These are phyloP conservation scores for Choricystis sp. DNA, from an alignment of 139 green algal species.

Conservation along the genomic window DNA sequence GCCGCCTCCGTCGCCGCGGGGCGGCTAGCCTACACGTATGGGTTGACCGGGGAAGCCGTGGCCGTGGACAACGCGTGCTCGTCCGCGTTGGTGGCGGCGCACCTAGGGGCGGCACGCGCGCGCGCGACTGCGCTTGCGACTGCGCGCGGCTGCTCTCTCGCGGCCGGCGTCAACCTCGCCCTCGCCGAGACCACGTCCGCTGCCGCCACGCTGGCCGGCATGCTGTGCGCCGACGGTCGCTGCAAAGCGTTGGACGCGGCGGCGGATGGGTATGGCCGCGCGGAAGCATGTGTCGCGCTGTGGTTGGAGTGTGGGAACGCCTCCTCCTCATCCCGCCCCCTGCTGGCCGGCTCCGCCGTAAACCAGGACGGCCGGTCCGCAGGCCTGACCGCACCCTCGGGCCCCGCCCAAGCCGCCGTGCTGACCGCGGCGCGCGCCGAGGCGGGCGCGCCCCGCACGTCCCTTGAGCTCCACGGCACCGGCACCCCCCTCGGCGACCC, in stretches of 20 bases:
- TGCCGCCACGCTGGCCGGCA: slow-evolving; percentile 25
- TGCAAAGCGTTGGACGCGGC: slow-evolving; percentile 28
- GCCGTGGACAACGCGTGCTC: slow-evolving; percentile 75
- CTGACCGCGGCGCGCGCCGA: slow-evolving; percentile 8
- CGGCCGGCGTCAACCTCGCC: slow-evolving; percentile 25
- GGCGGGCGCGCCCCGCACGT: slow-evolving; percentile 4
- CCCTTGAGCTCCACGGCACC: slow-evolving; percentile 42
- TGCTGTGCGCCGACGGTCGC: slow-evolving; percentile 28
- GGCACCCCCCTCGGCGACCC: slow-evolving; percentile 65
- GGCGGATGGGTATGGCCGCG: slow-evolving; percentile 35
- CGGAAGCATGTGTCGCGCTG: slow-evolving; percentile 20
- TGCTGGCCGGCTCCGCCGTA: slow-evolving; percentile 22
- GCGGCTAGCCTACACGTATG: slow-evolving; percentile 62
- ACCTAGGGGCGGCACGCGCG: slow-evolving; percentile 9
- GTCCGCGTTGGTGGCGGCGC: slow-evolving; percentile 40
- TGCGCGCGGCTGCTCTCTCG: background rate
- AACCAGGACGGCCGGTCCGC: slow-evolving; percentile 46
- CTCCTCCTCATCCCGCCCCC: background rate
- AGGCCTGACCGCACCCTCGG: slow-evolving; percentile 39
- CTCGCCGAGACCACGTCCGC: slow-evolving; percentile 22
- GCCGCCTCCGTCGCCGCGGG: slow-evolving; percentile 58
- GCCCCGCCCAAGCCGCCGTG: slow-evolving; percentile 31
- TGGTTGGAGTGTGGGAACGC: background rate
- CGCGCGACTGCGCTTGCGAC: background rate
- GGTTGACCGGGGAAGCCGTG: slow-evolving; percentile 37